Evolutionary conservation across 257 asterid genomes (phyloP), one percentile per base, ranked within the genome.

Genomic region (Gentiana straminea): DNA sequence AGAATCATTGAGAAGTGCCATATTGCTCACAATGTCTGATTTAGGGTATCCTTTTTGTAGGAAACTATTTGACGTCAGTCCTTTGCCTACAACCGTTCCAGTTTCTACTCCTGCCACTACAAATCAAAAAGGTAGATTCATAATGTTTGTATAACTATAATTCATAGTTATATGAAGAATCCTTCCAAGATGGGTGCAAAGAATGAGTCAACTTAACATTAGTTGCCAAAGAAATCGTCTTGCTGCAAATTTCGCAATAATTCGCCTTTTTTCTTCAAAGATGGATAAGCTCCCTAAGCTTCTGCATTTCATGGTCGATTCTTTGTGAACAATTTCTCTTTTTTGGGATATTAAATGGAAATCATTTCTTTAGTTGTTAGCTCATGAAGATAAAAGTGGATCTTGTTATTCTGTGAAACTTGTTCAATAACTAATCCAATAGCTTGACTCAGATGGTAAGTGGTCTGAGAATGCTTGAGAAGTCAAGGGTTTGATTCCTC

Each of bases 51-150:
- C 49, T 52, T 52, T 60, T 44, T 76, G 69, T 88, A 86, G 97
- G 78, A 81, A 80, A 73, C 38, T 64, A 53, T 86, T 81, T 54
- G 94, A 79, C 65, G 89, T 70, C 52, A 64, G 64, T 60, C 52
- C 77, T 47, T 39, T 76, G 60, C 74, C 76, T 46, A 34, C 32
- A 59, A 60, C 68, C 62, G 75, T 83, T 66, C 61, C 82, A 57
- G 70, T 64, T 57, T 57, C 73, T 60, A 74, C 71, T 70, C 43
- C 73, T 74, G 73, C 64, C 54, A 51, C 33, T 24, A 46, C 13
- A 36, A 7, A 3, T 62, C 36, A 37, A 24, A 12, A 33, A 47
- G 13, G 44, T 35, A 53, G 3, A 52, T 41, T 37, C 54, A 41
- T 41, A 41, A 41, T 10, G 7, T 7, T 41, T 41, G 7, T 41